Base-by-base conservation (phyloP, 805 yeast genomes). In the Pichia phayaonensis region DNA sequence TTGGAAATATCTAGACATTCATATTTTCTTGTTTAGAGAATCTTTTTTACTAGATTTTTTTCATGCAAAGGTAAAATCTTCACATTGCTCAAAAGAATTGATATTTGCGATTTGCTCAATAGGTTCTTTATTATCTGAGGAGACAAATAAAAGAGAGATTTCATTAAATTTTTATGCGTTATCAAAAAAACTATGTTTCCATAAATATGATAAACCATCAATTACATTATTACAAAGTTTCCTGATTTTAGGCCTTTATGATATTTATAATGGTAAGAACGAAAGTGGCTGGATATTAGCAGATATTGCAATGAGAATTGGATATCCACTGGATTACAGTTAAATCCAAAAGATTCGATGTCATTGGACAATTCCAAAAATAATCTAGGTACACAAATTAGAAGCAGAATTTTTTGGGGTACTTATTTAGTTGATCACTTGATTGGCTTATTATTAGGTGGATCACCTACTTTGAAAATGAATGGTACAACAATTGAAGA, bases 391-490 rank as follows among this genome's bases (percentile, higher is more conserved):
- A 42, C 40, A 1, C 42, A 47, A n/a, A 78, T 81, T 47, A 69
- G 84, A 50, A 73, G 80, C 45, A 67, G 86, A 51, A 77, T 81
- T 7, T 79, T 77, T 60, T 81, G 87, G 87, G 86, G 86, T 2
- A 74, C 81, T 46, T 81, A 75, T 61, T 68, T 80, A 52, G 84
- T 82, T 2, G 87, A 81, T 61, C 86, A 80, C 59, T 76, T 81
- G 56, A 77, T 81, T 38, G 76, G 83, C 56, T 64, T 81, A 34
- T 66, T 80, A 47, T 63, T 81, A 46, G 86, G 87, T 3, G 65
- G 86, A 47, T 83, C 85, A 0, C 73, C 83, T 0, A 65, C 75
- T 1, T 61, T 81, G 46, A 77, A 79, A 58, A 70, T 76, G 50
- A 71, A 76, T 44, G 83, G 81, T 55, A 79, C 86, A 0, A 74